Conservation (phyloP, 2,329 filamentous ascomycete genomes). For the Talaromyces sp. region DNA sequence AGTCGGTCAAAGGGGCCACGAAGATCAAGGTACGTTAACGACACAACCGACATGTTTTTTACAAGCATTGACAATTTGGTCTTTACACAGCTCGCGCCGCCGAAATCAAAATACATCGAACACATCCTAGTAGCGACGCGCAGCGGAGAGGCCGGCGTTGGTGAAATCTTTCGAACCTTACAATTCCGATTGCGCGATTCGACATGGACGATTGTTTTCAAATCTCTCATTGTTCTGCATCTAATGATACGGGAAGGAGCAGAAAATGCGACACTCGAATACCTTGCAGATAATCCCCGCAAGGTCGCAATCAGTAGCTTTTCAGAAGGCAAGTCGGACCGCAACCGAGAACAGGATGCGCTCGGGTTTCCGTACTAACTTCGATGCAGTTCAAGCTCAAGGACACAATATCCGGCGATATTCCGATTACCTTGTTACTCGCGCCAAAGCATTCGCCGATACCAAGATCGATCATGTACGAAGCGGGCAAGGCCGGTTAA, state of each 20-base stretch:
- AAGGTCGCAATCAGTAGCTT: slow-evolving; percentile 86
- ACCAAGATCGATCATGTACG: slow-evolving; percentile 90
- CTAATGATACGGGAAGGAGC: slow-evolving; percentile 97
- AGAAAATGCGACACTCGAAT: slow-evolving; percentile 81
- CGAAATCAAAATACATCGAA: slow-evolving; percentile 99
- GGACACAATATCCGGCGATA: slow-evolving; percentile 93
- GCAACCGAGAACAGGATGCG: not conserved
- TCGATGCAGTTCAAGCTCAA: slow-evolving; percentile 75
- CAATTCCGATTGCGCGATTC: slow-evolving; percentile 88
- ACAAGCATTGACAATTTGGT: slow-evolving; percentile 23
- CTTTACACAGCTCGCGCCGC: slow-evolving; percentile 72
- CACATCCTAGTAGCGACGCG: slow-evolving; percentile 95
- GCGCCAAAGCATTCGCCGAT: slow-evolving; percentile 77
- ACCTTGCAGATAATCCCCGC: slow-evolving; percentile 77
- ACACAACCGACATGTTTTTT: slow-evolving; percentile 20
- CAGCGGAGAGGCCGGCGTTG: slow-evolving; percentile 89
- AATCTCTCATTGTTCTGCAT: slow-evolving; percentile 91
- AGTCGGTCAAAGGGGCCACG: slow-evolving; percentile 97
- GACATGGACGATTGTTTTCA: slow-evolving; percentile 99
- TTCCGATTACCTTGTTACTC: slow-evolving; percentile 78
- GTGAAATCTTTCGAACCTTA: slow-evolving; percentile 89
- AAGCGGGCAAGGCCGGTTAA: slow-evolving; percentile 75
- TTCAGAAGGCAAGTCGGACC: slow-evolving; percentile 71
- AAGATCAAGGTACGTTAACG: slow-evolving; percentile 79
- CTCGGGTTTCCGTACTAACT: slow-evolving; percentile 36